These are phyloP conservation scores for Effrenium voratum DNA, from an alignment of 73 alveolate genomes.

Conservation along the genomic window DNA sequence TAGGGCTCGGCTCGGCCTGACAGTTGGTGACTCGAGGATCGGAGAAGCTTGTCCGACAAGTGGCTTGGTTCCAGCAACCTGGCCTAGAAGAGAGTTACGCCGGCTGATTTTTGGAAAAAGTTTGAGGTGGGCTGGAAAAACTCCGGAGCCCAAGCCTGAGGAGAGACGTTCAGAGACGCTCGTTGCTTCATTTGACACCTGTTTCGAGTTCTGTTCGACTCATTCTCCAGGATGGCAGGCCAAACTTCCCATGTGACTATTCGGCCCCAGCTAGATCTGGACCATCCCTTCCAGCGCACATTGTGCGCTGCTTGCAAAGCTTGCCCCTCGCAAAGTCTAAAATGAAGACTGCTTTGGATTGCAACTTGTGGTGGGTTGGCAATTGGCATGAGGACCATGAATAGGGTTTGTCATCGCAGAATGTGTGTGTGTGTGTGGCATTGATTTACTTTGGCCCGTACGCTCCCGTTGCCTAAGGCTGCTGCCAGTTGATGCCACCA, in stretches of 20 bases:
- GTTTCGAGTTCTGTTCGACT: neutral
- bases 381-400: neutral
- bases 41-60: neutral
- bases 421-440: neutral
- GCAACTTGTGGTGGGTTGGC: neutral
- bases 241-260: conserved; percentile 61
- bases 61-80: conserved; percentile 19
- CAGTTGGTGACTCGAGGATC: neutral
- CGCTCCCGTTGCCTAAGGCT: no score
- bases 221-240: conserved; percentile 15
- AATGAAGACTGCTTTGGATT: neutral
- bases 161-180: neutral
- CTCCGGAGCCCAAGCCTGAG: neutral
- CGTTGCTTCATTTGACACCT: neutral
- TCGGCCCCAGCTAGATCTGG: conserved; percentile 57
- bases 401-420: neutral
- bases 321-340: neutral
- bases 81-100: neutral
- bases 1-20: neutral
- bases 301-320: conserved; percentile 6
- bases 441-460: neutral
- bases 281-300: neutral
- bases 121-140: no score
- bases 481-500: conserved; percentile 45
- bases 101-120: no score